These are phyloP conservation scores for Hypomontagnella submonticulosa DNA, from an alignment of 495 filamentous ascomycete species.

Conservation along the genomic window DNA sequence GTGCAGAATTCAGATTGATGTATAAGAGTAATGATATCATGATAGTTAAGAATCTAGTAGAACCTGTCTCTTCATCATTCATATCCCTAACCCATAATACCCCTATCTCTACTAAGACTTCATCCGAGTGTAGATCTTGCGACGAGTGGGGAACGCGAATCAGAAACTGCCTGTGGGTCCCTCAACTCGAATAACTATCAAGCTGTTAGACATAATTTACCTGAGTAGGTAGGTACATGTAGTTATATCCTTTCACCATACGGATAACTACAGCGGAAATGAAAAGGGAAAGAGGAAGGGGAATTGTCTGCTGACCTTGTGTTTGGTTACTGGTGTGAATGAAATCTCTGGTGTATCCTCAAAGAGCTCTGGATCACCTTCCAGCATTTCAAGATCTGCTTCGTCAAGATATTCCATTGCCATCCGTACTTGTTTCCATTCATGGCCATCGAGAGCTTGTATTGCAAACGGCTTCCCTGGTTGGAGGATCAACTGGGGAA, in stretches of 20 bases:
- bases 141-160: no score
- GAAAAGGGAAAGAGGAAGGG: neutral
- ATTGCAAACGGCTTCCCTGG: conserved; percentile 30
- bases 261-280: no score
- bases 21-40: no score
- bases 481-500: conserved; percentile 10
- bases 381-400: conserved; percentile 14
- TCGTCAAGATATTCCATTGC: conserved; percentile 25
- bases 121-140: no score
- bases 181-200: conserved; percentile 11
- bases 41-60: no score
- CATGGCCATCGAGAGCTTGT: conserved; percentile 2
- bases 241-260: no score
- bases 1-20: no score
- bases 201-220: neutral
- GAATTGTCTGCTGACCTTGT: conserved; percentile 12
- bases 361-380: conserved; percentile 1
- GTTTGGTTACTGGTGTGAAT: conserved; percentile 12
- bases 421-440: conserved; percentile 25
- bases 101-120: no score
- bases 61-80: no score
- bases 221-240: no score
- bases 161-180: no score
- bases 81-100: no score
- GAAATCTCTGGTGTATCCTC: conserved; percentile 32